Evolutionary conservation across 345 rosid species (phyloP).

Genomic region (Linum tenue): DNA sequence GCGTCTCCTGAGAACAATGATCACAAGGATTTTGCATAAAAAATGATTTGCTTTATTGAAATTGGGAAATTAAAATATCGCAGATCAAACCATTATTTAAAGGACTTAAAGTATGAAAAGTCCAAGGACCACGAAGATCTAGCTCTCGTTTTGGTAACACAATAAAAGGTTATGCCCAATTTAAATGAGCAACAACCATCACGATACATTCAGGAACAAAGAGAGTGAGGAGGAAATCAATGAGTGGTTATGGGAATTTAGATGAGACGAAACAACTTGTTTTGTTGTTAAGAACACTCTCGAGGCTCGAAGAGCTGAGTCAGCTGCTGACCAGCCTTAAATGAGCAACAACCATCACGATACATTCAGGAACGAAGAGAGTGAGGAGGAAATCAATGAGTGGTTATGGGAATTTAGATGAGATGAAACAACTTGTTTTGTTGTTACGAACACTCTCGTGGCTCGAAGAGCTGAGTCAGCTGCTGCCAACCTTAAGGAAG

Average conservation of each 20-base stretch:
- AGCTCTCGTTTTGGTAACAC: not conserved
- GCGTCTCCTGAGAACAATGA: slow-evolving; percentile 25
- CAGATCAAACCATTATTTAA: not conserved
- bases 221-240: too few species aligned
- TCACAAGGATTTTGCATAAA: not conserved
- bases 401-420: too few species aligned
- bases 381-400: too few species aligned
- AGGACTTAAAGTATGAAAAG: not conserved
- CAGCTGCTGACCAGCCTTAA: too few species aligned
- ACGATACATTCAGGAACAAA: not conserved
- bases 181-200: not conserved
- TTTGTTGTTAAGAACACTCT: not conserved
- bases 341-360: too few species aligned
- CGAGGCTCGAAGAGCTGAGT: too few species aligned
- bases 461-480: too few species aligned
- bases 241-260: not conserved
- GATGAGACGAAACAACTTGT: not conserved
- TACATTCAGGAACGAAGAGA: too few species aligned
- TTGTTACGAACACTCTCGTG: too few species aligned
- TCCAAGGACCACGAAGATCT: not conserved
- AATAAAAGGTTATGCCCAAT: not conserved
- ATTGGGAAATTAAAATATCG: not conserved
- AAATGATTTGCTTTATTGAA: not conserved
- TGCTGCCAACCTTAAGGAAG: too few species aligned
- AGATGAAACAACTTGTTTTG: too few species aligned